A percentile compares a stretch with the other conserved stretches of the same genome.
phyloP scores from a whole-genome alignment of 192 early-diverging fungal species.

The Paraglomus occultum region DNA sequence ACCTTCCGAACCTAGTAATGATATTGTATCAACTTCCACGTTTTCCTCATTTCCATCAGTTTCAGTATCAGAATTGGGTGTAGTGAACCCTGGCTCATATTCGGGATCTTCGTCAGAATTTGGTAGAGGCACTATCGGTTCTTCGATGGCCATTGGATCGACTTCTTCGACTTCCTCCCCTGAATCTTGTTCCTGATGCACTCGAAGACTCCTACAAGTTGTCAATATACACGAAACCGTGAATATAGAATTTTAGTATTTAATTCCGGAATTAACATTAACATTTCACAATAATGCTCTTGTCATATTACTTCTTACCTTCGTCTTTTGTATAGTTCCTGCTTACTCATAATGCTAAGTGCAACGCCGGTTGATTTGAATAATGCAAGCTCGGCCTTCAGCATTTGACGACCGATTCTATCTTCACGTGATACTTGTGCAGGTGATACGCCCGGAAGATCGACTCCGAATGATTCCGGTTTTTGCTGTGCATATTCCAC shows the following conservation, averaged over 20 bases:
- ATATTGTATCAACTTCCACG: slow-evolving; percentile 32
- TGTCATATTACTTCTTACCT: background rate
- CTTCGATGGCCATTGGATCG: slow-evolving; percentile 43
- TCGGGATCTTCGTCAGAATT: slow-evolving; percentile 64
- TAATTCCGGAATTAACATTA: slow-evolving; percentile 34
- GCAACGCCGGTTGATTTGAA: slow-evolving; percentile 36
- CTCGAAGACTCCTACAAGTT: no score
- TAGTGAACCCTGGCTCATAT: slow-evolving; percentile 42
- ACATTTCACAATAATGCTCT: background rate
- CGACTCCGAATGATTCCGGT: slow-evolving; percentile 54
- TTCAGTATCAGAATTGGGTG: slow-evolving; percentile 34
- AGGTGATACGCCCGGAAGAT: slow-evolving; percentile 47
- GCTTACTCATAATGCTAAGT: slow-evolving; percentile 41
- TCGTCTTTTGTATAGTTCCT: slow-evolving; percentile 28
- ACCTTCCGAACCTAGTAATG: slow-evolving; percentile 19
- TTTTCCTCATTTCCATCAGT: slow-evolving; percentile 57
- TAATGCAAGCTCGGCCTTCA: slow-evolving; percentile 51
- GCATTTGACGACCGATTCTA: slow-evolving; percentile 38
- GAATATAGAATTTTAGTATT: no score
- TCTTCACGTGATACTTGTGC: slow-evolving; percentile 54
- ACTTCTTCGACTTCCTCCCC: slow-evolving; percentile 39
- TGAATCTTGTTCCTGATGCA: no score
- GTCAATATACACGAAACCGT: no score
- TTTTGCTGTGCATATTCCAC: slow-evolving; percentile 62
- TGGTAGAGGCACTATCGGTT: slow-evolving; percentile 48